Evolutionary conservation across 768 basidiomycete species (phyloP).

Genomic region (Mycena capillaripes): DNA sequence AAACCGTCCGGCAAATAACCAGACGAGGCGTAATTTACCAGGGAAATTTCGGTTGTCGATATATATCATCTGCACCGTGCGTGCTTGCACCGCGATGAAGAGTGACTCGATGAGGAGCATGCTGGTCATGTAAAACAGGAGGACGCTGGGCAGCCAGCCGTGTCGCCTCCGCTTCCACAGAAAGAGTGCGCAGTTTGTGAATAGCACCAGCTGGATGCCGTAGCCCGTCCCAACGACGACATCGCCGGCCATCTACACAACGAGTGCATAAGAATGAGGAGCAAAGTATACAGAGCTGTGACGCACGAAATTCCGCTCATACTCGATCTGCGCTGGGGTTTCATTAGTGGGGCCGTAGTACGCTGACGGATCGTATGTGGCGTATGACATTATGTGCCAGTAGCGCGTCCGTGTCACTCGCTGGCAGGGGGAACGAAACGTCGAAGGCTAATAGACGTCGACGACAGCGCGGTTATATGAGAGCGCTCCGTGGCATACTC

Average conservation of each 20-base stretch:
- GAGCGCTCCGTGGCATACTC: too few species aligned
- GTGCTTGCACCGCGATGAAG: constrained; percentile 54
- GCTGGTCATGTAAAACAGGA: constrained; percentile 55
- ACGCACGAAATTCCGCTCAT: constrained; percentile 49
- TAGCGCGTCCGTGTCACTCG: too few species aligned
- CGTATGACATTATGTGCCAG: too few species aligned
- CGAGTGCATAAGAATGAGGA: background rate
- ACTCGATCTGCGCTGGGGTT: constrained; percentile 42
- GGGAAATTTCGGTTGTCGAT: constrained; percentile 58
- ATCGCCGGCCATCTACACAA: constrained; percentile 57
- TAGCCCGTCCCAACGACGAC: constrained; percentile 57
- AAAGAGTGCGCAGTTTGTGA: constrained; percentile 49
- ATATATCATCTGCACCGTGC: constrained; percentile 57
- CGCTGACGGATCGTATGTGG: background rate
- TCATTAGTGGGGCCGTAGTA: background rate
- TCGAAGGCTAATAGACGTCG: background rate
- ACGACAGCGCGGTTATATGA: too few species aligned
- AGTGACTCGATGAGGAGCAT: constrained; percentile 55
- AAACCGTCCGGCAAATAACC: too few species aligned
- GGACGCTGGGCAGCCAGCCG: constrained; percentile 45
- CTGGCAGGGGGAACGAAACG: background rate
- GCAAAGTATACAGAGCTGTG: background rate
- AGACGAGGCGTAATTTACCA: constrained; percentile 32
- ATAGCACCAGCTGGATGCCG: constrained; percentile 58
- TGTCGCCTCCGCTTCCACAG: constrained; percentile 53